Base-by-base conservation (phyloP, 306 rosid species). In the Cicer chorassanicum region DNA sequence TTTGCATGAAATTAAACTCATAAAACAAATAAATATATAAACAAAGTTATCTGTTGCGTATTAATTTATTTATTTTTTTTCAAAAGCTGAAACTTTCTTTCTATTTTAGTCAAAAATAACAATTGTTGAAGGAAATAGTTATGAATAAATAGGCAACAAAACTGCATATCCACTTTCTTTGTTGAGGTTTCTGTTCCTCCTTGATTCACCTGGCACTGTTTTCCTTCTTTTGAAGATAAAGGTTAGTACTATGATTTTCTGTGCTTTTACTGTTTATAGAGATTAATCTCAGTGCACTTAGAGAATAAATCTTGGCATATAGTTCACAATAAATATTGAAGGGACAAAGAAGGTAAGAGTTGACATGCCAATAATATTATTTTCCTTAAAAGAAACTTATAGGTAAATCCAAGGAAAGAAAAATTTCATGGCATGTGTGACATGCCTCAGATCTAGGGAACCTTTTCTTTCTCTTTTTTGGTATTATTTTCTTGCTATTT, bases 401-500 rank as follows among this genome's bases (percentile, higher is more conserved):
- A 73, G 87, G 56, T 44, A 13, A 75, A 63, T 18, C 62, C 24
- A 55, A 43, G 65, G 34, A 56, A 16, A 15, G 62, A 42, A 42
- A 34, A 54, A 19, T 81, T 84, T 79, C 85, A 65, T 84, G 86
- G 82, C 79, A 5, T 44, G 73, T 61, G 78, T 75, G 74, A 63
- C 75, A 85, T 89, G 78, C 86, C 87, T 78, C 48, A 83, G 89
- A 87, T 86, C 76, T 71, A 80, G 88, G 90, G 68, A 86, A 88
- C 84, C 41, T 9, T 9, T 29, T 55, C 34, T 24, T 14, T 57
- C 6, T 60, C 60, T 16, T 65, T 62, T 76, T 77, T 49, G 72
- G 55, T 56, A 11, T 53, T 51, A 12, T 77, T 77, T 70, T 60
- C 36, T 18, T 34, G 1, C 16, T 62, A 6, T 57, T 50, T 38